A percentile compares a stretch with the other conserved stretches of the same genome.
phyloP scores from a whole-genome alignment of 2,329 filamentous ascomycete species.

The Lecanosticta acicola region DNA sequence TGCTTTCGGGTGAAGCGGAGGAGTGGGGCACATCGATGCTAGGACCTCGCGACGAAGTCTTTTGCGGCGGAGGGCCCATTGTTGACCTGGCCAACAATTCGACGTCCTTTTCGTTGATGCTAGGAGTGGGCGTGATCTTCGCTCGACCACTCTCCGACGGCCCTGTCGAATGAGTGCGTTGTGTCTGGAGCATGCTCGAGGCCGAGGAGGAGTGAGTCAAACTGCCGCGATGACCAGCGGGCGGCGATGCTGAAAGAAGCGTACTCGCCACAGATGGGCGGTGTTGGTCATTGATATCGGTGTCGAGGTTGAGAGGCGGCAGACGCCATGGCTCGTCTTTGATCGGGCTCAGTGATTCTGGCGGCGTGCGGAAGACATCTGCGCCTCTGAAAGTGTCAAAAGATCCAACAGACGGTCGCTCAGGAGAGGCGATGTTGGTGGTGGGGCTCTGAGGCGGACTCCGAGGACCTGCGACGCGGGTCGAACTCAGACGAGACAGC shows the following conservation, averaged over 20 bases:
- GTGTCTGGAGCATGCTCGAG: constrained; percentile 24
- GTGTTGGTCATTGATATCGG: constrained; percentile 26
- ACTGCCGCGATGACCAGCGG: constrained; percentile 14
- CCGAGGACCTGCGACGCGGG: constrained; percentile 10
- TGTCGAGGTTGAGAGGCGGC: constrained; percentile 32
- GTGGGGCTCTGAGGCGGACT: constrained; percentile 26
- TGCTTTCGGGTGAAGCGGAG: constrained; percentile 24
- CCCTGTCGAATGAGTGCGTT: constrained; percentile 20
- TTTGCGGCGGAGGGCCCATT: constrained; percentile 7
- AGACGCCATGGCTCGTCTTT: constrained; percentile 27
- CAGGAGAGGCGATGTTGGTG: constrained; percentile 12
- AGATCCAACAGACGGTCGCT: constrained; percentile 22
- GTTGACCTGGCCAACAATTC: constrained; percentile 22
- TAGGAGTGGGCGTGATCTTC: constrained; percentile 17
- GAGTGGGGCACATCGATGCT: constrained; percentile 18
- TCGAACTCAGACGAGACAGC: constrained; percentile 21
- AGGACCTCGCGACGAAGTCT: neutral
- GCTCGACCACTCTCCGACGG: constrained; percentile 16
- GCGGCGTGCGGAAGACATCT: constrained; percentile 42
- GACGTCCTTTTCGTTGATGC: constrained; percentile 22
- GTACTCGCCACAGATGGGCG: constrained; percentile 32
- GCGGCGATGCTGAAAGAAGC: constrained; percentile 21
- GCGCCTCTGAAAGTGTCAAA: constrained; percentile 34
- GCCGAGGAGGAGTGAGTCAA: constrained; percentile 28
- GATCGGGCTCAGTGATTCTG: constrained; percentile 34